These are phyloP conservation scores for Penicillium frequentans DNA, from an alignment of 2,329 filamentous ascomycete species.

Conservation along the genomic window DNA sequence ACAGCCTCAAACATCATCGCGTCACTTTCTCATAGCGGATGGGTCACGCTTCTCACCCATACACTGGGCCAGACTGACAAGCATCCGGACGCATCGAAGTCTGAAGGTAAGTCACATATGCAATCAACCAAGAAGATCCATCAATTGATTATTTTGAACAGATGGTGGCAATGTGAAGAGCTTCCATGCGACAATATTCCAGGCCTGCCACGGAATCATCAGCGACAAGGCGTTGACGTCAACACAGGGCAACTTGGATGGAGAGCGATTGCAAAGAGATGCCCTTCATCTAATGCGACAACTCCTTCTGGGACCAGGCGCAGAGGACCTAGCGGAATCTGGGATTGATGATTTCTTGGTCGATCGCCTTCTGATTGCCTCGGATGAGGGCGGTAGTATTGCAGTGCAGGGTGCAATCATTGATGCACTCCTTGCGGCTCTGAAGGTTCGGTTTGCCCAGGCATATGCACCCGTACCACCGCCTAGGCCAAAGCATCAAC, in stretches of 20 bases:
- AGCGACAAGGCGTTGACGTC: conserved; percentile 19
- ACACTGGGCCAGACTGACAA: conserved; percentile 52
- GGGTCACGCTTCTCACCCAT: conserved; percentile 68
- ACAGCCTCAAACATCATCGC: conserved; percentile 72
- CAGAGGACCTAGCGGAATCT: conserved; percentile 39
- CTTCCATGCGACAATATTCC: conserved; percentile 35
- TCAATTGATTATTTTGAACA: conserved; percentile 10
- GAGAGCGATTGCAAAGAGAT: conserved; percentile 68
- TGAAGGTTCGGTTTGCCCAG: conserved; percentile 60
- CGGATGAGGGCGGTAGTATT: conserved; percentile 60
- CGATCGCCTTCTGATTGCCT: conserved; percentile 62
- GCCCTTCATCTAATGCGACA: conserved; percentile 65
- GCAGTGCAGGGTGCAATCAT: conserved; percentile 76
- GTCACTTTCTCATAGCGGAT: conserved; percentile 67
- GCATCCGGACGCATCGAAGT: conserved; percentile 43
- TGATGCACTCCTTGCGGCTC: conserved; percentile 71
- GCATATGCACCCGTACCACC: conserved; percentile 34
- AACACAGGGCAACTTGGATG: conserved; percentile 48
- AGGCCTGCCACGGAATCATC: conserved; percentile 31
- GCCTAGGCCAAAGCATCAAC: conserved; percentile 34
- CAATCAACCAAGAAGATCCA: not conserved
- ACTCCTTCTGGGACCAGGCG: conserved; percentile 40
- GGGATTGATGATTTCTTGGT: conserved; percentile 72
- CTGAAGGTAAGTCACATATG: conserved; percentile 48
- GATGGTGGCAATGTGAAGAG: conserved; percentile 30